Base-by-base conservation (phyloP, 345 rosid genomes). In the Hypericum androsaemum region DNA sequence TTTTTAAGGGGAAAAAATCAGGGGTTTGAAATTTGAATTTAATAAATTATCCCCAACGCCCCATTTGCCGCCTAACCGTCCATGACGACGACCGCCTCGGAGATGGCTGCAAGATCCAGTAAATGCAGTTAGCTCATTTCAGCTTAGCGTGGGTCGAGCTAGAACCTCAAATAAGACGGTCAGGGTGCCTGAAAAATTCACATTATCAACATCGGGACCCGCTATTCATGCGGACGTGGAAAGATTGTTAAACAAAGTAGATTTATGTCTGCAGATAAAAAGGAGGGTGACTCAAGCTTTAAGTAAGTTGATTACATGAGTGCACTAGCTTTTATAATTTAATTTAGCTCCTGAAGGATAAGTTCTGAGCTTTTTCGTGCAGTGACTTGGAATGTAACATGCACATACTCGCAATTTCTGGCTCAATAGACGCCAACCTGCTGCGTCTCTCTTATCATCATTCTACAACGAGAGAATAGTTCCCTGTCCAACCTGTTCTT, bases 351-450 rank as follows among this genome's bases (percentile, higher is more conserved):
- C 32, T 10, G 3, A 6, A 7, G 6, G 48, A 44, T 2, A 17
- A 39, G 43, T 17, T 32, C 1, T 37, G 7, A 43, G 28, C 10
- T 51, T 41, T 10, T 66, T 53, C 8, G n/a, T 70, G 59, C 64
- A 90, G 98, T 90, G 95, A 87, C 98, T 17, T 90, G 98, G 98
- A 90, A 90, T 54, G 80, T 81, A 46, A 79, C 95, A 0, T 90
- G 98, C 64, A 82, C 82, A 16, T 87, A 84, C 55, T 90, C 98
- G 1, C 98, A 90, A 62, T 80, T 84, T 63, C 76, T 90, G 45
- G 86, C 92, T 45, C 80, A 69, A 55, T 79, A 71, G 62, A 69
- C 84, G 38, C 98, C 96, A 5, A 74, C 82, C 53, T 90, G 96
- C 64, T 90, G 98, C 39, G 96, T 87, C 52, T 90, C 98, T 1